Conservation (phyloP, 2,329 filamentous ascomycete genomes). For the Xylariaceae sp. region DNA sequence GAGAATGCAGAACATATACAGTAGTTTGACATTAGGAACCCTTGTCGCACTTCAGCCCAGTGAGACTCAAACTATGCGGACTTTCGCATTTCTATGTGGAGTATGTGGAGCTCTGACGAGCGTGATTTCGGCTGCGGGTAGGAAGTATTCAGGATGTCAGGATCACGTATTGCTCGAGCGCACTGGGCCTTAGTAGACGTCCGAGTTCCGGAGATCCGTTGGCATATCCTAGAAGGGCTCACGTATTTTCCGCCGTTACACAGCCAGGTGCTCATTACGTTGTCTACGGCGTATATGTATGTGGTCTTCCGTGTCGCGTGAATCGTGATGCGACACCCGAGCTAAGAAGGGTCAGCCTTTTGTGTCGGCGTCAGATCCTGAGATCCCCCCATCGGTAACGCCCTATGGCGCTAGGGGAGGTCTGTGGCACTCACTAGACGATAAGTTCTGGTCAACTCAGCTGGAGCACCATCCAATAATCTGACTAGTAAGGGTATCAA, state of each 20-base stretch:
- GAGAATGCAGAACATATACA: constrained; percentile 4
- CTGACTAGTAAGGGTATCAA: constrained; percentile 7
- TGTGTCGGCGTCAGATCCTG: constrained; percentile 2
- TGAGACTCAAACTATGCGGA: constrained; percentile 18
- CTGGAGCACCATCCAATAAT: constrained; percentile 21
- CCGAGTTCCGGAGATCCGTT: neutral
- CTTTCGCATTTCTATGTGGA: constrained; percentile 23
- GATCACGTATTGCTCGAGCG: neutral
- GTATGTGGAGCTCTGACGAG: constrained; percentile 23
- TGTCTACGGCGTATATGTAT: neutral
- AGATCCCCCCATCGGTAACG: constrained; percentile 2
- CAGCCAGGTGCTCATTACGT: constrained; percentile 6
- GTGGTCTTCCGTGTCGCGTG: constrained; percentile 6
- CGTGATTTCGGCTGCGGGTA: constrained; percentile 10
- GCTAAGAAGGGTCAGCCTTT: constrained; percentile 17
- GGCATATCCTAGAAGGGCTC: neutral
- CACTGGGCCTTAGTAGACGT: neutral
- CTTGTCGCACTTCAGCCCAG: constrained; percentile 21
- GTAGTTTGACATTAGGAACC: constrained; percentile 10
- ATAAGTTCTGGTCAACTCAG: constrained; percentile 11
- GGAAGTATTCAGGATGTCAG: neutral
- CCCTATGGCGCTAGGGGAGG: constrained; percentile 12
- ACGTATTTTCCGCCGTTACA: constrained; percentile 10
- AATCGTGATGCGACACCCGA: constrained; percentile 11
- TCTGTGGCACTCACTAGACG: constrained; percentile 16